Base-by-base conservation (phyloP, 495 filamentous ascomycete species). In the Evansstolkia leycettana region DNA sequence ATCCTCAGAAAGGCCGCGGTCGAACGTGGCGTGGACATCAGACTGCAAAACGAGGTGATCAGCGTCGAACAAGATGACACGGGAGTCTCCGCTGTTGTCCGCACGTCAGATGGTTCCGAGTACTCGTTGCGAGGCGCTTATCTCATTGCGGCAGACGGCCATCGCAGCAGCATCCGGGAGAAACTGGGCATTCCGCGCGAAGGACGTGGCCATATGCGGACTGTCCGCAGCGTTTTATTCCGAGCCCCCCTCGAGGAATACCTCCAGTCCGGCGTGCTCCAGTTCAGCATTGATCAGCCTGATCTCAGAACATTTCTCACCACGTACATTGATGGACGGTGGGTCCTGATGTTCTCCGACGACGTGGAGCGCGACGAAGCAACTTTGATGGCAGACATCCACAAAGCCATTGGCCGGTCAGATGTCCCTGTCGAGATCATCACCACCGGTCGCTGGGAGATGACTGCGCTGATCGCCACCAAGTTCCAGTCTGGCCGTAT, bases 191-290 rank as follows among this genome's bases (percentile, higher is more conserved):
- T 57, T 11, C 44, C 45, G 7, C 46, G 40, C 31, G 17, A 44
- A 5, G 63, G 63, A 23, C 42, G 39, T 15, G 59, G 61, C 1
- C 25, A 41, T 8, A 48, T 65, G 50, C 56, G 53, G 17, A 45
- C 49, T 18, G 33, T 67, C 12, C 44, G 55, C 32, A 65, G 58
- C 35, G 56, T 67, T 2, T 45, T 67, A 13, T 62, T 67, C 43
- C 42, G 39, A 5, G 47, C 49, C 2, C 47, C 56, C 12, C 33
- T 62, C 2, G 39, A 50, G 1, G 11, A 45, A 32, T 50, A 42
- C 17, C 40, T 42, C 38, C 28, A 45, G 12, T 18, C 43, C 5
- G 47, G 42, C 10, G 28, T 50, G 11, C 31, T 35, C 5, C 53
- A 57, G 30, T 57, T 51, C 8, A 39, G 33, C 7, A 48, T 57